Evolutionary conservation across 2,329 filamentous ascomycete species (phyloP), one percentile per base, ranked within the genome.

Genomic region (Ophiostoma tasmaniense): DNA sequence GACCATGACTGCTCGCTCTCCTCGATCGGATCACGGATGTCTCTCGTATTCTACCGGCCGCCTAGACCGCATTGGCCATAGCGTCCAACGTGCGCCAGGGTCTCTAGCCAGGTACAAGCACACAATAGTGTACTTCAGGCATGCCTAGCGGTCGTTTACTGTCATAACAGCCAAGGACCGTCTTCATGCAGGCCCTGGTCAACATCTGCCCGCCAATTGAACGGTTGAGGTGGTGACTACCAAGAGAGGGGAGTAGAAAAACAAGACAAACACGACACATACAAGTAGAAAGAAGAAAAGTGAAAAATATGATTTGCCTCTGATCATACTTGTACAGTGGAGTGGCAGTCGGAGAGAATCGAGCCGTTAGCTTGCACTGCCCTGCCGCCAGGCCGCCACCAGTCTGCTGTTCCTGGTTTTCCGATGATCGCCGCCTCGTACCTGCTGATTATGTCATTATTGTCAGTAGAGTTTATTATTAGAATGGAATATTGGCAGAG

Each of bases 391-490:
- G 20, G 45, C 45, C 45, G n/a, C 39, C 39, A 4, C 39, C 39
- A 45, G 42, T 45, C 42, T 45, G 17, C 42, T 45, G 50, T 25
- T 25, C 50, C 50, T 55, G 50, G 50, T 55, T 59, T 61, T 61
- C 55, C 25, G 25, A 33, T 17, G 55, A 61, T 61, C 55, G 55
- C 25, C 55, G n/a, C 22, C 50, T 55, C 50, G 50, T 55, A 55
- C 22, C 50, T 55, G 25, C 11, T 61, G 55, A 61, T 61, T 61
- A 61, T 61, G 55, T 61, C 55, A 61, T 61, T 61, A 17, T 30
- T 30, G 45, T 50, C 8, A 33, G 5, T 33, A 33, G 33, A 33
- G 50, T 25, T 59, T 61, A 61, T 61, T 30, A 28, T 61, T 61
- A 61, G 55, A 61, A 61, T 14, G 3, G 33, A 33, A 33, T 33